phyloP scores from a whole-genome alignment of 2,329 filamentous ascomycete genomes.

The Onygenales sp. region DNA sequence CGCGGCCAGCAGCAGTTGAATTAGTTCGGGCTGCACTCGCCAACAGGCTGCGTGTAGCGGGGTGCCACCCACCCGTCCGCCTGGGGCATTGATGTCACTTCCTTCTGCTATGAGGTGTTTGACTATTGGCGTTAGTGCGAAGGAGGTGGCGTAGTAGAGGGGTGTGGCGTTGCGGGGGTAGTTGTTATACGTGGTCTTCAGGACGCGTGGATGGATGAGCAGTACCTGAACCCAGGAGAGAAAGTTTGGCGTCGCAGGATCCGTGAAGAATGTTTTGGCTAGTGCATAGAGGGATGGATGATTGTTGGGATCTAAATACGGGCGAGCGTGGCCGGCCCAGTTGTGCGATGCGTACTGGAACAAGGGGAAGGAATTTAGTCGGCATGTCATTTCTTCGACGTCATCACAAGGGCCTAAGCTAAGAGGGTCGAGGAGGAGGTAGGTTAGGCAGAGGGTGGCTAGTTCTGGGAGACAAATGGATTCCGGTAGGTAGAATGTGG shows the following conservation, averaged over 20 bases:
- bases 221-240: slow-evolving; percentile 2
- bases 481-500: slow-evolving; percentile 1
- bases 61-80: not conserved
- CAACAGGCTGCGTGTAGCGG: slow-evolving; percentile 1
- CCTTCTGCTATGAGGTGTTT: not conserved
- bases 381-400: not conserved
- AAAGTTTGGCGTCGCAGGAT: not conserved
- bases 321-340: slow-evolving; percentile 3
- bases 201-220: not conserved
- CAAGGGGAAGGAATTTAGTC: not conserved
- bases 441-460: slow-evolving; percentile 2
- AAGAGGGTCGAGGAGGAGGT: slow-evolving; percentile 1
- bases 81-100: not conserved
- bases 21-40: not conserved
- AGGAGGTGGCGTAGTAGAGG: slow-evolving; percentile 2
- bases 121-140: not conserved
- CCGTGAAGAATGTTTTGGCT: not conserved
- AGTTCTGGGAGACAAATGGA: slow-evolving; percentile 1
- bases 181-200: not conserved
- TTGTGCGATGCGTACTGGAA: slow-evolving; percentile 2
- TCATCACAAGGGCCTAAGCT: not conserved
- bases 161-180: not conserved
- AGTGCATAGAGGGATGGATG: not conserved
- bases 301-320: not conserved
- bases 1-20: not conserved